Evolutionary conservation across 495 filamentous ascomycete genomes (phyloP).

Genomic region (Xylaria palmicola): DNA sequence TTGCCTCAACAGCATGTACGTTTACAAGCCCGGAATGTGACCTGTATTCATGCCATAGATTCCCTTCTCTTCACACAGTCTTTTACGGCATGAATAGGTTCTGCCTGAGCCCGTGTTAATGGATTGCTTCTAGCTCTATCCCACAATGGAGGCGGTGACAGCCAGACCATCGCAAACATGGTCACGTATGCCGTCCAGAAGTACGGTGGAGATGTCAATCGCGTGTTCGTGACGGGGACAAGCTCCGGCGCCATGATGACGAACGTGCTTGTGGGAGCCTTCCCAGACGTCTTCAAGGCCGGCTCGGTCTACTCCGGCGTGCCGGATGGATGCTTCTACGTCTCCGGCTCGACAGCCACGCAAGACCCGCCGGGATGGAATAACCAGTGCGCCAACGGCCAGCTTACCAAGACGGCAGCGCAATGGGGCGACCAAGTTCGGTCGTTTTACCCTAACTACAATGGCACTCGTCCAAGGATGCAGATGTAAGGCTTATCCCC

Average conservation of each 20-base stretch:
- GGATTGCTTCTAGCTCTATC: slow-evolving; percentile 36
- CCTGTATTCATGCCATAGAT: not conserved
- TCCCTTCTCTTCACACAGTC: too few relatives aligned
- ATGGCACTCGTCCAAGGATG: slow-evolving; percentile 44
- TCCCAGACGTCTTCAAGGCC: slow-evolving; percentile 53
- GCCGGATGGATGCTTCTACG: slow-evolving; percentile 49
- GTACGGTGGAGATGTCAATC: slow-evolving; percentile 49
- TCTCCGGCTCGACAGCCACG: slow-evolving; percentile 40
- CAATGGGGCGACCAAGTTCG: slow-evolving; percentile 51
- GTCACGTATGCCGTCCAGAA: slow-evolving; percentile 51
- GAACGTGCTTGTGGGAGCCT: slow-evolving; percentile 48
- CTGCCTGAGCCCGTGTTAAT: not conserved
- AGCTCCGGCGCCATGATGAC: slow-evolving; percentile 61
- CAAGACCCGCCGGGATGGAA: slow-evolving; percentile 51
- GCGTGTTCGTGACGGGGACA: slow-evolving; percentile 51
- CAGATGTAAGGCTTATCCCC: slow-evolving; percentile 41
- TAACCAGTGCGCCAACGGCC: slow-evolving; percentile 45
- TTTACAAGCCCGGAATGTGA: not conserved
- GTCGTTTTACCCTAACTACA: slow-evolving; percentile 51
- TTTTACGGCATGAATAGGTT: too few relatives aligned
- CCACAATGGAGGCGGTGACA: slow-evolving; percentile 57
- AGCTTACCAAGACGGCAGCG: slow-evolving; percentile 43
- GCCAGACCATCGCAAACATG: slow-evolving; percentile 59
- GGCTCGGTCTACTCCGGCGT: slow-evolving; percentile 51
- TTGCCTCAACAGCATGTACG: slow-evolving; percentile 32